Evolutionary conservation across 2,329 filamentous ascomycete genomes (phyloP).

Genomic region (Diaporthe sp.): DNA sequence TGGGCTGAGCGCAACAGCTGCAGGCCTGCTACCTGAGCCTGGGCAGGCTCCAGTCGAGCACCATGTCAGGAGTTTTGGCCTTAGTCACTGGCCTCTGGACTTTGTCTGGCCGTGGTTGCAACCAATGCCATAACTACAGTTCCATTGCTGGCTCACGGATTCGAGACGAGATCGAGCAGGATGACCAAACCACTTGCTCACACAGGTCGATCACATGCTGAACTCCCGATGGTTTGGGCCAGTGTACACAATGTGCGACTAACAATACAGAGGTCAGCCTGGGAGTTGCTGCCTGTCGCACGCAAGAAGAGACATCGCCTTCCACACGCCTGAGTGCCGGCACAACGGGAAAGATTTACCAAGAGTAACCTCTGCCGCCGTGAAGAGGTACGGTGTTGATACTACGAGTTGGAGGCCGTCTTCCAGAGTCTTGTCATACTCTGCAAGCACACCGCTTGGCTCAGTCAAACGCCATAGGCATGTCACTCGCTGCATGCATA

Average conservation of each 20-base stretch:
- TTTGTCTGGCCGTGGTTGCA: not conserved
- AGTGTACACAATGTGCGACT: not conserved
- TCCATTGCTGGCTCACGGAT: not conserved
- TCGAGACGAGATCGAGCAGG: not conserved
- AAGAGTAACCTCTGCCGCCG: not conserved
- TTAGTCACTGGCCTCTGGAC: too few relatives aligned
- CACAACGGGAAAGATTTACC: not conserved
- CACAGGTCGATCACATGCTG: not conserved
- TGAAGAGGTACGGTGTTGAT: not conserved
- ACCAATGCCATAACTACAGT: not conserved
- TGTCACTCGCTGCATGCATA: too few relatives aligned
- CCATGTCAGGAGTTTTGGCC: not conserved
- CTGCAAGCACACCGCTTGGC: not conserved
- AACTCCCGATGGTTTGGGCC: not conserved
- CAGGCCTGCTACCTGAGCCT: not conserved
- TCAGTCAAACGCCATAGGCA: not conserved
- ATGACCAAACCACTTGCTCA: not conserved
- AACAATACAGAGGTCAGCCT: too few relatives aligned
- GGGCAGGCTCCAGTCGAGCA: not conserved
- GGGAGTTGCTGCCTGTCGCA: not conserved
- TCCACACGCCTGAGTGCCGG: not conserved
- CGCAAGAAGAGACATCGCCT: not conserved
- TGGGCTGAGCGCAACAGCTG: conserved; percentile 4
- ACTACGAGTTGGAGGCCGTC: not conserved
- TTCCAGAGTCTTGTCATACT: too few relatives aligned